These are phyloP conservation scores for Lachancea waltii DNA, from an alignment of 805 yeast genomes.

Conservation along the genomic window DNA sequence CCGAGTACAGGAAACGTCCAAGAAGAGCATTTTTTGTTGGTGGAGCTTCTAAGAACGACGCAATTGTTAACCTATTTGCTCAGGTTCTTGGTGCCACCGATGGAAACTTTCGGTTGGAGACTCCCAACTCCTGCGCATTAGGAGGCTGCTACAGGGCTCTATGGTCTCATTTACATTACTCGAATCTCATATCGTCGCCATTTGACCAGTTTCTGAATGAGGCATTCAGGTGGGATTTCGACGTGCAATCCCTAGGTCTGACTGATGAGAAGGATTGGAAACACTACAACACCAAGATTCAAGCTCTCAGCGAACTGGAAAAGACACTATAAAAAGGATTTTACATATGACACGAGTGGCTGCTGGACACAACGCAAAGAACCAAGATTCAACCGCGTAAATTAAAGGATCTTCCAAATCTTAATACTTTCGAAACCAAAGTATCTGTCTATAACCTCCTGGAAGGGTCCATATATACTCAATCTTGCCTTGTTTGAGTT, in stretches of 20 bases:
- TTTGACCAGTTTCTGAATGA: slow-evolving; percentile 43
- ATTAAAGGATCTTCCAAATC: too few species aligned
- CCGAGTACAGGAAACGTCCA: slow-evolving; percentile 42
- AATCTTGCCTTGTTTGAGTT: too few species aligned
- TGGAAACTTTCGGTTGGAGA: slow-evolving; percentile 66
- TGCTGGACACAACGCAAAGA: too few species aligned
- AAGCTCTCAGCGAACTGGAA: slow-evolving; percentile 30
- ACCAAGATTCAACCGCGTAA: too few species aligned
- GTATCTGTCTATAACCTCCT: too few species aligned
- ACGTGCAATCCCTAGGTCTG: slow-evolving; percentile 25
- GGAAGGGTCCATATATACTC: too few species aligned
- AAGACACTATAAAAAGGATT: slow-evolving; percentile 9
- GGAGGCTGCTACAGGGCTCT: slow-evolving; percentile 87
- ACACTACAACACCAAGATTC: slow-evolving; percentile 26
- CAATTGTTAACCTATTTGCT: slow-evolving; percentile 64
- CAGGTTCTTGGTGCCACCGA: slow-evolving; percentile 53
- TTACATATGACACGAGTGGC: too few species aligned
- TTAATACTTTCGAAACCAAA: too few species aligned
- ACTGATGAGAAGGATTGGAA: slow-evolving; percentile 26
- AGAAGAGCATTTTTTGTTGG: slow-evolving; percentile 76
- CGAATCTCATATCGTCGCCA: slow-evolving; percentile 14
- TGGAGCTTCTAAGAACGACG: slow-evolving; percentile 69
- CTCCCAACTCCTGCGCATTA: slow-evolving; percentile 85
- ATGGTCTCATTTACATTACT: slow-evolving; percentile 50
- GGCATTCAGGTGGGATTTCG: slow-evolving; percentile 41